Percentiles rank a stretch among this genome's conserved stretches.
Evolutionary conservation across 768 basidiomycete genomes (phyloP).

Genomic region (Russula lepida): DNA sequence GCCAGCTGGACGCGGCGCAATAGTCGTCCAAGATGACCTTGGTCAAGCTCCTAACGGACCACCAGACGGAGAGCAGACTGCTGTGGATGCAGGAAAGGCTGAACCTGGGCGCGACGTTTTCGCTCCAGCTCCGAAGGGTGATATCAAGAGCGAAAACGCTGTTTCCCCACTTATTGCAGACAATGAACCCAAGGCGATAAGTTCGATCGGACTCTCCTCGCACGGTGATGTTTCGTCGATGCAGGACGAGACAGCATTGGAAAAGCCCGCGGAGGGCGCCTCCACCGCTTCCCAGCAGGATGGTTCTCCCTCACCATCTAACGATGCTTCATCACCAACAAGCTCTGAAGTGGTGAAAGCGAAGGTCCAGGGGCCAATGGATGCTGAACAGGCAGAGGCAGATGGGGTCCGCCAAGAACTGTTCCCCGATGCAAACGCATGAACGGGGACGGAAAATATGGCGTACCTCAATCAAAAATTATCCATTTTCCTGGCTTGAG

Average conservation of each 20-base stretch:
- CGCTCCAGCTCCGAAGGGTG: conserved; percentile 39
- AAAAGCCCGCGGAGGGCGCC: background rate
- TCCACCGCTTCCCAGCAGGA: background rate
- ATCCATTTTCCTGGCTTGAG: background rate
- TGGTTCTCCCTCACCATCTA: background rate
- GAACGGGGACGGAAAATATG: background rate
- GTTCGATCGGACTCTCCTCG: background rate
- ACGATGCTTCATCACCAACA: background rate
- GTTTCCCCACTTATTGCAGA: background rate
- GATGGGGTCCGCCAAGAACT: conserved; percentile 32
- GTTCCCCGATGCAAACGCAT: conserved; percentile 26
- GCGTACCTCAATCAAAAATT: background rate
- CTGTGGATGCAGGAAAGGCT: conserved; percentile 41
- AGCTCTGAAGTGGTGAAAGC: background rate
- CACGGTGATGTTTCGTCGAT: background rate
- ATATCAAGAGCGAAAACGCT: conserved; percentile 38
- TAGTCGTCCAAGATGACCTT: conserved; percentile 43
- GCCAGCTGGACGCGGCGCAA: conserved; percentile 43
- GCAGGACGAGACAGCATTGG: conserved; percentile 2
- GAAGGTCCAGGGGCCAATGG: conserved; percentile 25
- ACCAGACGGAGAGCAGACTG: conserved; percentile 28
- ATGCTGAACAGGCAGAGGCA: conserved; percentile 30
- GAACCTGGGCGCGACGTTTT: conserved; percentile 77
- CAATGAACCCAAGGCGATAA: conserved; percentile 9
- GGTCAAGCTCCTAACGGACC: conserved; percentile 21